phyloP scores from a whole-genome alignment of 2,329 filamentous ascomycete species.

The Aspergillus persii region DNA sequence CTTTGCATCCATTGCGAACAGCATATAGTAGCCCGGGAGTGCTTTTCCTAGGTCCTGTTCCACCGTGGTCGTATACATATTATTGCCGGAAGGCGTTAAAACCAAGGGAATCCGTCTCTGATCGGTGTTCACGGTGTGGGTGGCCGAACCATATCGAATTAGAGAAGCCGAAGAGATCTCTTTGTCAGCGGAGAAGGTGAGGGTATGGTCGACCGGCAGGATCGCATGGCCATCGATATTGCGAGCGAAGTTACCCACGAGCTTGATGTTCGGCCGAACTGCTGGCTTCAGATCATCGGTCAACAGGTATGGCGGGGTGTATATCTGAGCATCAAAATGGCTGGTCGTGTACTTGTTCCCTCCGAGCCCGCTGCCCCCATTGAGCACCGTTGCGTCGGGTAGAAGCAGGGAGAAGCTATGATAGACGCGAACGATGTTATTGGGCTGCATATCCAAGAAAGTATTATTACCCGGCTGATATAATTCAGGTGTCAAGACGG shows the following conservation, averaged over 20 bases:
- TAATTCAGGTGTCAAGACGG: too few species aligned
- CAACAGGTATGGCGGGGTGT: conserved; percentile 53
- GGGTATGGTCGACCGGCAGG: too few species aligned
- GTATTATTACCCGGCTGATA: conserved; percentile 36
- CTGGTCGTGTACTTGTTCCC: conserved; percentile 45
- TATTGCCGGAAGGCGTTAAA: too few species aligned
- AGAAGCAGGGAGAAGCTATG: conserved; percentile 50
- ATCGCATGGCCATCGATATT: too few species aligned
- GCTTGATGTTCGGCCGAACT: too few species aligned
- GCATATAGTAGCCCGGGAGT: too few species aligned
- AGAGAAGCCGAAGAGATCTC: neutral
- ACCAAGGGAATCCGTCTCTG: conserved; percentile 55
- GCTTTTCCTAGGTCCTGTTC: too few species aligned
- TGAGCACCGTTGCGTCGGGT: conserved; percentile 50
- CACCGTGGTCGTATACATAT: too few species aligned
- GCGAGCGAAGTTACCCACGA: too few species aligned
- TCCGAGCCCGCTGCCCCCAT: conserved; percentile 55
- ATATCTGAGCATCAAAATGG: conserved; percentile 55
- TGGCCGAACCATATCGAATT: neutral
- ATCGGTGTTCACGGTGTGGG: conserved; percentile 58
- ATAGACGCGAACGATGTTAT: conserved; percentile 36
- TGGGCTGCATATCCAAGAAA: conserved; percentile 27
- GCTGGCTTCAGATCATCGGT: conserved; percentile 35
- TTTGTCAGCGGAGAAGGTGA: conserved; percentile 1
- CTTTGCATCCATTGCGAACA: too few species aligned